These are phyloP conservation scores for Zasmidium angulare DNA, from an alignment of 2,329 filamentous ascomycete genomes.

Conservation along the genomic window DNA sequence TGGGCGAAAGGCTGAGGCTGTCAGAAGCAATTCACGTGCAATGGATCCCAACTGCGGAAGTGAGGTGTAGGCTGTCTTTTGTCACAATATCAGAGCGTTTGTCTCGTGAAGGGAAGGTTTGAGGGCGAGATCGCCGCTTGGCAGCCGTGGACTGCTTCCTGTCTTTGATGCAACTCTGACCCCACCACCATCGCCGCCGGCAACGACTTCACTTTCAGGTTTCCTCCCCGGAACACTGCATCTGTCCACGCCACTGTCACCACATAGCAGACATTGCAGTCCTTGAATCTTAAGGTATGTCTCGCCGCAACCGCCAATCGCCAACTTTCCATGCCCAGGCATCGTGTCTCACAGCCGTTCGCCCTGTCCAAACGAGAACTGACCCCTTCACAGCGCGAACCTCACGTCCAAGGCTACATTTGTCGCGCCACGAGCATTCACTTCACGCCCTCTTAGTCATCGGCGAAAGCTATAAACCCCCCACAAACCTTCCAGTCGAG, in stretches of 20 bases:
- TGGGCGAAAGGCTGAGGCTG: no score
- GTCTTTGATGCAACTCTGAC: not conserved
- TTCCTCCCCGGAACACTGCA: not conserved
- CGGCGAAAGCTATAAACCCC: slow-evolving; percentile 17
- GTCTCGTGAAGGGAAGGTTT: not conserved
- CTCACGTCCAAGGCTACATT: not conserved
- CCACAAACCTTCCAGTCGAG: slow-evolving; percentile 9
- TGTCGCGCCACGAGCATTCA: slow-evolving; percentile 1
- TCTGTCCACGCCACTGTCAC: slow-evolving; percentile 6
- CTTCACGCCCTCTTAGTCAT: slow-evolving; percentile 19
- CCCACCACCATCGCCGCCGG: not conserved
- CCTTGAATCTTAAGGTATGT: not conserved
- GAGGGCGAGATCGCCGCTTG: not conserved
- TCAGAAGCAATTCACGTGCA: not conserved
- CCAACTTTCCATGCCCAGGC: not conserved
- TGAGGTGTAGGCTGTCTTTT: not conserved
- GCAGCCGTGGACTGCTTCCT: not conserved
- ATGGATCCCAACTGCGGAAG: no score
- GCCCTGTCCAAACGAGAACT: not conserved
- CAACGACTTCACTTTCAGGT: no score
- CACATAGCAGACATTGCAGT: not conserved
- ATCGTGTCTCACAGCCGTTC: not conserved
- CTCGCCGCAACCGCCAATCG: not conserved
- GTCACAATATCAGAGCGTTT: not conserved
- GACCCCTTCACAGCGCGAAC: not conserved